Conservation (phyloP, 192 early-diverging fungal species). For the Borealophlyctis nickersoniae region DNA sequence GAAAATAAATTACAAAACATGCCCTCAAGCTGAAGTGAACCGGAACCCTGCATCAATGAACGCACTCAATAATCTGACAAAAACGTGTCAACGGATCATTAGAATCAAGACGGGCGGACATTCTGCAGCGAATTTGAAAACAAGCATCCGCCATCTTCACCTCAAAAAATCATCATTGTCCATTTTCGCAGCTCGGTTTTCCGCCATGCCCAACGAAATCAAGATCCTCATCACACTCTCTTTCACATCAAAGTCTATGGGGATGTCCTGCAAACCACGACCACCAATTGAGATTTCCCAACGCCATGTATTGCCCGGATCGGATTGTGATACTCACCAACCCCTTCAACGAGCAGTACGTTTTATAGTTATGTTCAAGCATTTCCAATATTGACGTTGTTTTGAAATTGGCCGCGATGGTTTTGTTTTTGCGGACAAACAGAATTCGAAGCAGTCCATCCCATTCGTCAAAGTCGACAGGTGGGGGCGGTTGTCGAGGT, state of each 20-base stretch:
- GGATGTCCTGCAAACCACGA: slow-evolving; percentile 17
- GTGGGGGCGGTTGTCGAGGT: slow-evolving; percentile 89
- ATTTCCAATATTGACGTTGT: slow-evolving; percentile 79
- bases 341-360: slow-evolving; percentile 79
- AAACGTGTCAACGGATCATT: slow-evolving; percentile 3
- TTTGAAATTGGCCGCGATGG: slow-evolving; percentile 86
- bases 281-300: no score
- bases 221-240: slow-evolving; percentile 72
- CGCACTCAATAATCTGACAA: slow-evolving; percentile 75
- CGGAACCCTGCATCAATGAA: slow-evolving; percentile 92
- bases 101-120: not conserved
- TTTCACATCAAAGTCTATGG: slow-evolving; percentile 83
- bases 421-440: slow-evolving; percentile 95
- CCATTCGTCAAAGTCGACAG: slow-evolving; percentile 93
- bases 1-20: no score
- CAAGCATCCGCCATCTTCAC: slow-evolving; percentile 35
- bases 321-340: slow-evolving; percentile 48
- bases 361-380: slow-evolving; percentile 96
- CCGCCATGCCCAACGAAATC: slow-evolving; percentile 61
- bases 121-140: not conserved
- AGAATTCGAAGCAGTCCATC: slow-evolving; percentile 92
- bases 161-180: slow-evolving; percentile 93
- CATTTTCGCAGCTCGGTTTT: slow-evolving; percentile 83
- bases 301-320: no score
- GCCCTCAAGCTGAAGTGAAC: slow-evolving; percentile 59